phyloP scores from a whole-genome alignment of 352 stramenopile species.

The Phytophthora aleatoria region DNA sequence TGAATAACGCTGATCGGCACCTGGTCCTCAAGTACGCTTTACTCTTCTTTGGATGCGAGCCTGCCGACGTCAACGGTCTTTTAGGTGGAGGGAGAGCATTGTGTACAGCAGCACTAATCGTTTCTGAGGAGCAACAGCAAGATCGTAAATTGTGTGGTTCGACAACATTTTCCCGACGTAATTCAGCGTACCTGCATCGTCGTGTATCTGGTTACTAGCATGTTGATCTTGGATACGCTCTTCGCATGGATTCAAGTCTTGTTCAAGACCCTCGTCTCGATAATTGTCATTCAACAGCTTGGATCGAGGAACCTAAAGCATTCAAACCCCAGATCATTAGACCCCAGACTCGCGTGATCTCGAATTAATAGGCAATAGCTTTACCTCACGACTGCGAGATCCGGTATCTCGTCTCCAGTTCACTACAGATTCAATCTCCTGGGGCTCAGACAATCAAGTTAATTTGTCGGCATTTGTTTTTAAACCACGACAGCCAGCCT shows the following conservation, averaged over 20 bases:
- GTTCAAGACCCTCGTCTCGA: constrained; percentile 10
- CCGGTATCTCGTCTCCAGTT: constrained; percentile 15
- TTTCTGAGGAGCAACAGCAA: constrained; percentile 1
- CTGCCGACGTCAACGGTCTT: constrained; percentile 20
- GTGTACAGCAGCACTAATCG: constrained; percentile 18
- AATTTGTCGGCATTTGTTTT: neutral
- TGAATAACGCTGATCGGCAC: constrained; percentile 20
- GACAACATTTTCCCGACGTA: neutral
- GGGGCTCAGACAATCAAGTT: neutral
- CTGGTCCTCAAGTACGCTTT: constrained; percentile 17
- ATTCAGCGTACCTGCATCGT: constrained; percentile 16
- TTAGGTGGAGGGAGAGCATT: constrained; percentile 29
- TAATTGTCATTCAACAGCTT: constrained; percentile 13
- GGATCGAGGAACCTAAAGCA: constrained; percentile 16
- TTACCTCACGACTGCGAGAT: constrained; percentile 6
- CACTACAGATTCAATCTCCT: constrained; percentile 35
- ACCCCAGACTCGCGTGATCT: neutral
- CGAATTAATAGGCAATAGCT: neutral
- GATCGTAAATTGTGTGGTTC: neutral
- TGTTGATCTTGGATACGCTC: neutral
- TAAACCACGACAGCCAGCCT: neutral
- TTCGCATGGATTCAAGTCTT: neutral
- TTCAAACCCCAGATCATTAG: neutral
- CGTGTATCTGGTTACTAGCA: constrained; percentile 14
- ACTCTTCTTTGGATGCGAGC: constrained; percentile 18